Percentiles rank a stretch among this genome's conserved stretches.
These are phyloP conservation scores for Magnusiomyces suaveolens DNA, from an alignment of 1,139 yeast genomes.

Conservation along the genomic window DNA sequence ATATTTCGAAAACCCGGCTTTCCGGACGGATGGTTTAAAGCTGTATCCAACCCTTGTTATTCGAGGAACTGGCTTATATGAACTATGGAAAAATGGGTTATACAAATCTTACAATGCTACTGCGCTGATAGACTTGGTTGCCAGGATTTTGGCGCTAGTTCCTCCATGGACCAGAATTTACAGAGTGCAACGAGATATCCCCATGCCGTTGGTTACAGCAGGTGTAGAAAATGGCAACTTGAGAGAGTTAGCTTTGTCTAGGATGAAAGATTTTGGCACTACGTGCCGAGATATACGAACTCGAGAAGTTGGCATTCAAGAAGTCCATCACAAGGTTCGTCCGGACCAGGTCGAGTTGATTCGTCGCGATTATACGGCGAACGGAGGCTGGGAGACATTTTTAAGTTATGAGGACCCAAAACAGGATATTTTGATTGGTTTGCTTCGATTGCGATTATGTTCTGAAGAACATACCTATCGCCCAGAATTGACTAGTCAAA, in stretches of 20 bases:
- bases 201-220: constrained; percentile 96
- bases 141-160: constrained; percentile 86
- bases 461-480: constrained; percentile 83
- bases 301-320: constrained; percentile 97
- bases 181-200: constrained; percentile 97
- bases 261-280: constrained; percentile 98
- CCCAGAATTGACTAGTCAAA: constrained; percentile 75
- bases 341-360: constrained; percentile 96
- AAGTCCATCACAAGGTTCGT: constrained; percentile 91
- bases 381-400: constrained; percentile 99
- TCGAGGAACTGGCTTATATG: constrained; percentile 95
- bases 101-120: constrained; percentile 93
- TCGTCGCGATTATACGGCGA: constrained; percentile 92
- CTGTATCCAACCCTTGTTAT: constrained; percentile 93
- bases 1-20: constrained; percentile 93
- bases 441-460: constrained; percentile 79
- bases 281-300: constrained; percentile 96
- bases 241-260: constrained; percentile 87
- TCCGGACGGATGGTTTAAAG: constrained; percentile 93
- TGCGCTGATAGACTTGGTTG: constrained; percentile 87
- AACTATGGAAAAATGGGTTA: constrained; percentile 92
- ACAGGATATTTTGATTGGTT: constrained; percentile 88
- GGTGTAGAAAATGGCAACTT: constrained; percentile 98
- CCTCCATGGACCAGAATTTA: constrained; percentile 99
- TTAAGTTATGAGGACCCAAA: constrained; percentile 94